Evolutionary conservation across 176 grass and related monocot species (phyloP).

Genomic region (Panicum miliaceum): DNA sequence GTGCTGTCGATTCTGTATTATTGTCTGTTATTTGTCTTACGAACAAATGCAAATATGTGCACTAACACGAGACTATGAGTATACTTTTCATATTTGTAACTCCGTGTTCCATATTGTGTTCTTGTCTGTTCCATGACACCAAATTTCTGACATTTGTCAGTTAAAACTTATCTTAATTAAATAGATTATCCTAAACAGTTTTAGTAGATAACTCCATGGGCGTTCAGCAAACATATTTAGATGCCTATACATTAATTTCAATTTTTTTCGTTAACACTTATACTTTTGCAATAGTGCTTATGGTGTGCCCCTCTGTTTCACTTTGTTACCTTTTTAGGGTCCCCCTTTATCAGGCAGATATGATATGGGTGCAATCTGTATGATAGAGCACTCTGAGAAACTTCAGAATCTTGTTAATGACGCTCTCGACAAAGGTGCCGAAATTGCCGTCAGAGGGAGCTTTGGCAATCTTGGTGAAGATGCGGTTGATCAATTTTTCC

Average conservation of each 20-base stretch:
- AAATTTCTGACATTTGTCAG: conserved; percentile 12
- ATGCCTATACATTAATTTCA: not conserved
- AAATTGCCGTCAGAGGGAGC: conserved; percentile 84
- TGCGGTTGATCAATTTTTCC: conserved; percentile 92
- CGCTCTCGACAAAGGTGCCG: conserved; percentile 82
- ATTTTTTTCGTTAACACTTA: not conserved
- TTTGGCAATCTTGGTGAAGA: conserved; percentile 93
- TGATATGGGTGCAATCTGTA: conserved; percentile 98
- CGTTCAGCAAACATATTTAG: not conserved
- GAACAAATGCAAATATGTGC: conserved; percentile 3
- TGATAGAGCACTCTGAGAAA: conserved; percentile 92
- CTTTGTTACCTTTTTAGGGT: conserved; percentile 51
- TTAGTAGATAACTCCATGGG: conserved; percentile 17
- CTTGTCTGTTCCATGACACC: not conserved
- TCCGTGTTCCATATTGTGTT: conserved; percentile 16
- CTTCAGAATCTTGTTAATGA: conserved; percentile 94
- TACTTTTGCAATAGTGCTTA: not conserved
- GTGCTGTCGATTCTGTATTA: conserved; percentile 25
- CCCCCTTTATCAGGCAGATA: conserved; percentile 85
- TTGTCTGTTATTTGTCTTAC: not conserved
- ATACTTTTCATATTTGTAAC: conserved; percentile 19
- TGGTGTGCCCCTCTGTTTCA: conserved; percentile 1
- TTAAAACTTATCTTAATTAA: conserved; percentile 16
- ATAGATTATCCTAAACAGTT: not conserved
- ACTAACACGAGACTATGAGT: conserved; percentile 2